Conservation (phyloP, 2,329 filamentous ascomycete species). For the Xylaria arbuscula region DNA sequence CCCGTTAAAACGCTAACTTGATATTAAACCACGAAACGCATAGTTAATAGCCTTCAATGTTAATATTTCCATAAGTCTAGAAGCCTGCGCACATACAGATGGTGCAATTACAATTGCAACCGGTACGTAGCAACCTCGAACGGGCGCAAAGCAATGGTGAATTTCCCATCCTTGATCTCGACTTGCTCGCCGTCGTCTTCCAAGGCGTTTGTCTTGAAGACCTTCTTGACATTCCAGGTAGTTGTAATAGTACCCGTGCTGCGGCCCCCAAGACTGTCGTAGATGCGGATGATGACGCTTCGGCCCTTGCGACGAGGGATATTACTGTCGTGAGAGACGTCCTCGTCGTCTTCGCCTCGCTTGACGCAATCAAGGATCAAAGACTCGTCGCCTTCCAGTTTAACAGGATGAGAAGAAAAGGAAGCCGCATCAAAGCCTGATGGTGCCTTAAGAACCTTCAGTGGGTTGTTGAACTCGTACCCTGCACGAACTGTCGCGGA, state of each 20-base stretch:
- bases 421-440: slow-evolving; percentile 46
- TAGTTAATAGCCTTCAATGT: background rate
- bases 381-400: slow-evolving; percentile 72
- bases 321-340: slow-evolving; percentile 70
- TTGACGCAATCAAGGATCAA: slow-evolving; percentile 91
- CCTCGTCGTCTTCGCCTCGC: slow-evolving; percentile 88
- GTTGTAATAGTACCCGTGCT: slow-evolving; percentile 77
- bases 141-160: slow-evolving; percentile 74
- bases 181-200: slow-evolving; percentile 85
- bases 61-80: background rate
- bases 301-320: slow-evolving; percentile 75
- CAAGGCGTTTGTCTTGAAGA: slow-evolving; percentile 84
- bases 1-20: background rate
- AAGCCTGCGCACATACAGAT: slow-evolving; percentile 6
- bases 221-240: slow-evolving; percentile 76
- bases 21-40: background rate
- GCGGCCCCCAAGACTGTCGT: slow-evolving; percentile 87
- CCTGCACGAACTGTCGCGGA: slow-evolving; percentile 82
- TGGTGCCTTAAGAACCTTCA: slow-evolving; percentile 64
- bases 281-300: slow-evolving; percentile 86
- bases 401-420: slow-evolving; percentile 63
- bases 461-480: slow-evolving; percentile 89
- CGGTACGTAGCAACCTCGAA: slow-evolving; percentile 90
- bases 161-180: slow-evolving; percentile 60
- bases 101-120: slow-evolving; percentile 60